Evolutionary conservation across 2,329 filamentous ascomycete genomes (phyloP).

Genomic region (Phaeophleospora eucalypticola): DNA sequence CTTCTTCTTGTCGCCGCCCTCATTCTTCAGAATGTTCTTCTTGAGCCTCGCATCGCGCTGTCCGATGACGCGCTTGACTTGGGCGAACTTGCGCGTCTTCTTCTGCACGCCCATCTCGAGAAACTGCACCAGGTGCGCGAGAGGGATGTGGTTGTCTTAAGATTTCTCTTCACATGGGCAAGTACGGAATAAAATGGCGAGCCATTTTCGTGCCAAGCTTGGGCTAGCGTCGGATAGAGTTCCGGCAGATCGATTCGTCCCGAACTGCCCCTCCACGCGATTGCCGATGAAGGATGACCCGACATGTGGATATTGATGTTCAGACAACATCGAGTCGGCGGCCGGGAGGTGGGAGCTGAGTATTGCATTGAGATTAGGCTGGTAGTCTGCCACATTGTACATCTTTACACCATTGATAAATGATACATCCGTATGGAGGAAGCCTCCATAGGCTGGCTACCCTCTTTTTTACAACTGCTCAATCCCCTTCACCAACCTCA

Average conservation of each 20-base stretch:
- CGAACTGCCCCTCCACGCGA: too few relatives aligned
- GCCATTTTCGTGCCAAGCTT: slow-evolving; percentile 1
- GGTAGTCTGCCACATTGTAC: too few relatives aligned
- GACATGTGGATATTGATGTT: too few relatives aligned
- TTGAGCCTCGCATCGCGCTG: slow-evolving; percentile 77
- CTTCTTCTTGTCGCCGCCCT: slow-evolving; percentile 54
- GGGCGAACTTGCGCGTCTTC: slow-evolving; percentile 85
- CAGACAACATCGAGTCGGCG: too few relatives aligned
- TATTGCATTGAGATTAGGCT: too few relatives aligned
- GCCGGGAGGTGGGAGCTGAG: too few relatives aligned
- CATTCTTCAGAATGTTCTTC: slow-evolving; percentile 69
- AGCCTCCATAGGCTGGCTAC: too few relatives aligned
- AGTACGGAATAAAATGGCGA: not conserved
- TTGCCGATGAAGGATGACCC: too few relatives aligned
- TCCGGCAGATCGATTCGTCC: too few relatives aligned
- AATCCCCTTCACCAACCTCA: slow-evolving; percentile 40
- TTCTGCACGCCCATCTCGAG: slow-evolving; percentile 76
- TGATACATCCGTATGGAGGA: too few relatives aligned
- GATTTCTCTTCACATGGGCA: not conserved
- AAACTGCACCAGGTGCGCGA: not conserved
- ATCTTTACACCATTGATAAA: too few relatives aligned
- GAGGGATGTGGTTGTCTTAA: slow-evolving; percentile 4
- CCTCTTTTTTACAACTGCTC: slow-evolving; percentile 44
- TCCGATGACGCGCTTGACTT: slow-evolving; percentile 78
- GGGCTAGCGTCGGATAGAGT: not conserved